A percentile compares a stretch with the other conserved stretches of the same genome.
These are phyloP conservation scores for Discostella stelligeroides DNA, from an alignment of 108 stramenopile genomes.

Conservation along the genomic window DNA sequence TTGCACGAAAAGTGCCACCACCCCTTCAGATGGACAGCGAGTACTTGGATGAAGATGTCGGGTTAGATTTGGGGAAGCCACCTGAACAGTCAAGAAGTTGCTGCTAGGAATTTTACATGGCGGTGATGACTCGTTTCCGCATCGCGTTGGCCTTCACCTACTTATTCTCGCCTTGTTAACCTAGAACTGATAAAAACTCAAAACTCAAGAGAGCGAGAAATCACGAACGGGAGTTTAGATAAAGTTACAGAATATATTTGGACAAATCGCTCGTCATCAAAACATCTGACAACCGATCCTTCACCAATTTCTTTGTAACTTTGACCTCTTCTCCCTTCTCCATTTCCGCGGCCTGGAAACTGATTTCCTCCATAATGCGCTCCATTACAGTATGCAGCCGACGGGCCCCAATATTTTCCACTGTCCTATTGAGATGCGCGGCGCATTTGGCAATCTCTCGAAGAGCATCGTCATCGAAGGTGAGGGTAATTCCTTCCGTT, in stretches of 20 bases:
- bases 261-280: constrained; percentile 86
- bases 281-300: constrained; percentile 80
- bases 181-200: too few relatives aligned
- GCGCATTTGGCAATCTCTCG: constrained; percentile 96
- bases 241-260: constrained; percentile 92
- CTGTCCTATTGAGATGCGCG: constrained; percentile 92
- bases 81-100: constrained; percentile 6
- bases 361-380: constrained; percentile 96
- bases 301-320: constrained; percentile 85
- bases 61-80: constrained; percentile 37
- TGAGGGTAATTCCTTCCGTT: constrained; percentile 90
- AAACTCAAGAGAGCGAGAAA: too few relatives aligned
- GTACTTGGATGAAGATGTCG: constrained; percentile 24
- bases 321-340: constrained; percentile 69
- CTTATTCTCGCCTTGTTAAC: too few relatives aligned
- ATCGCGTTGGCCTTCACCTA: too few relatives aligned
- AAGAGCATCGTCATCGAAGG: constrained; percentile 96
- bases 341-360: constrained; percentile 94
- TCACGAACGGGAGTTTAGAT: not conserved
- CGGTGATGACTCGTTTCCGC: not conserved
- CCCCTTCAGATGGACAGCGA: constrained; percentile 9
- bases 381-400: constrained; percentile 98
- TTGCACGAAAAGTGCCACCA: constrained; percentile 59
- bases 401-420: constrained; percentile 99
- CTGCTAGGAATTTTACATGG: constrained; percentile 8